A percentile compares a stretch with the other conserved stretches of the same genome.
phyloP scores from a whole-genome alignment of 176 grass and related monocot genomes.

The Paspalum notatum region DNA sequence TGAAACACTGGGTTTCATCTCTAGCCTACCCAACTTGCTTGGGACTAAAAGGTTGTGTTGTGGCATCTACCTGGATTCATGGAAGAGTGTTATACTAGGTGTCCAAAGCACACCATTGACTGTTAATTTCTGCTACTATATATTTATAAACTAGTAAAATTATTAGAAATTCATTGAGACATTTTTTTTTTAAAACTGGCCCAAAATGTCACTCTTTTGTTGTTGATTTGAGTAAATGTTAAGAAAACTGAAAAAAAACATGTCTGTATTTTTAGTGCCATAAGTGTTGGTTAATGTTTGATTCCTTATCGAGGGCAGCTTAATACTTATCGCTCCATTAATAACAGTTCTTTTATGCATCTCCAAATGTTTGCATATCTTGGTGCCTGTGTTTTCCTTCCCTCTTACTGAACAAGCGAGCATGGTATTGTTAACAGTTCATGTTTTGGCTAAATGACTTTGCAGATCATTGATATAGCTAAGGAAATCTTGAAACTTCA shows the following conservation, averaged over 20 bases:
- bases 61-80: neutral
- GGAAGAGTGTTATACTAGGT: neutral
- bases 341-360: neutral
- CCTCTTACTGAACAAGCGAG: neutral
- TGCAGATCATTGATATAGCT: constrained; percentile 55
- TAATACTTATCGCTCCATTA: neutral
- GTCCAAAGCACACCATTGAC: neutral
- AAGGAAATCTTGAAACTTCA: constrained; percentile 76
- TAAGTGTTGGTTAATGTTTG: neutral
- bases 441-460: constrained; percentile 28
- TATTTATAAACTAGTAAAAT: no score
- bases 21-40: neutral
- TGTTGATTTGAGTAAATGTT: neutral
- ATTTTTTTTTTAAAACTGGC: neutral
- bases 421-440: neutral
- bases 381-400: neutral
- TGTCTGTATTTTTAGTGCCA: neutral
- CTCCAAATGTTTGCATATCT: neutral
- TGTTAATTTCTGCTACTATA: constrained; percentile 8
- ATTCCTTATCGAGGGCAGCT: neutral
- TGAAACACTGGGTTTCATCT: neutral
- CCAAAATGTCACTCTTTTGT: neutral
- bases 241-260: constrained; percentile 3
- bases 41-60: neutral
- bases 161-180: neutral